phyloP scores from a whole-genome alignment of 768 basidiomycete species.

The Tulasnella sp. region DNA sequence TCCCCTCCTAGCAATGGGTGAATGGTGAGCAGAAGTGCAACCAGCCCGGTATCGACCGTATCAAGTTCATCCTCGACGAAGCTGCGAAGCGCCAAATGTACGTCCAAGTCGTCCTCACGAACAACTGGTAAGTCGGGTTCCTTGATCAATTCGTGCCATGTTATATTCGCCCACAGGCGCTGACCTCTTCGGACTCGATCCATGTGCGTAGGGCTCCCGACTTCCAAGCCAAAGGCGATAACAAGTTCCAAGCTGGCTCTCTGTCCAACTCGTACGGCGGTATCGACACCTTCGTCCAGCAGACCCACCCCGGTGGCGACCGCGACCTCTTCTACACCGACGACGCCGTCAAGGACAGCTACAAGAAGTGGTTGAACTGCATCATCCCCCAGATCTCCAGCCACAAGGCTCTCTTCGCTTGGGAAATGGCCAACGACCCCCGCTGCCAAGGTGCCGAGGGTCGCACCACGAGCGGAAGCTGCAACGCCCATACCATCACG shows the following conservation, averaged over 20 bases:
- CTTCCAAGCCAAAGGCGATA: background rate
- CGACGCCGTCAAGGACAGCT: conserved; percentile 13
- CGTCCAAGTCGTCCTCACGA: conserved; percentile 20
- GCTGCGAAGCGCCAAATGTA: conserved; percentile 20
- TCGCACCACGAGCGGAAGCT: conserved; percentile 31
- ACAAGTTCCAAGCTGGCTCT: conserved; percentile 6
- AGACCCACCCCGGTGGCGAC: background rate
- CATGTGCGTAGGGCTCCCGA: background rate
- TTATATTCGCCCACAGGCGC: too few relatives aligned
- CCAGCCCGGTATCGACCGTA: conserved; percentile 24
- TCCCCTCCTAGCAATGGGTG: conserved; percentile 6
- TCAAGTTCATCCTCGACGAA: conserved; percentile 21
- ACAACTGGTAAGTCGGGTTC: conserved; percentile 29
- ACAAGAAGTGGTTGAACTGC: conserved; percentile 19
- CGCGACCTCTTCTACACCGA: conserved; percentile 29
- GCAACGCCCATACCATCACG: conserved; percentile 53
- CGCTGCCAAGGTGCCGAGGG: conserved; percentile 19
- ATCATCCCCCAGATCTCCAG: conserved; percentile 9
- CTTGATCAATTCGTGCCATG: too few relatives aligned
- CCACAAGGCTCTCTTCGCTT: conserved; percentile 25
- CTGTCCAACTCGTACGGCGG: conserved; percentile 27
- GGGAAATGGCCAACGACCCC: conserved; percentile 29
- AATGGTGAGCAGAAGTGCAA: conserved; percentile 22
- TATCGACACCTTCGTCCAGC: conserved; percentile 27
- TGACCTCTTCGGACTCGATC: too few relatives aligned